Conservation (phyloP, 352 stramenopile species). For the Phytophthora citrophthora region DNA sequence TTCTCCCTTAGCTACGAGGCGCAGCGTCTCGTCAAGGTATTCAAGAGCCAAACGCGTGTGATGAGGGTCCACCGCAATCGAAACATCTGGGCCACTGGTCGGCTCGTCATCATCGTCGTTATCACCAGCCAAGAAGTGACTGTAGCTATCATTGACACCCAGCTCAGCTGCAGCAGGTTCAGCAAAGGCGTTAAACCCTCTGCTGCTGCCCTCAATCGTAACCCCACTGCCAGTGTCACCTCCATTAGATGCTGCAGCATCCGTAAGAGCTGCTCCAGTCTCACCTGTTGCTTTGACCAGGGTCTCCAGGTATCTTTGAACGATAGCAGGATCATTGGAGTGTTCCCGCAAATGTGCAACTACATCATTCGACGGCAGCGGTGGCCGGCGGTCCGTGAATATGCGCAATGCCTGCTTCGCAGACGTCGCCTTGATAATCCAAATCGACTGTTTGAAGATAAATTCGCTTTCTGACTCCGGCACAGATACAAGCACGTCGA, state of each 20-base stretch:
- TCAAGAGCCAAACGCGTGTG: constrained; percentile 87
- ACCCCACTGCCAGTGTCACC: constrained; percentile 20
- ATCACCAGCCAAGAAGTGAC: constrained; percentile 75
- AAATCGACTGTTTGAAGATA: constrained; percentile 89
- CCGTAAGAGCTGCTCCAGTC: constrained; percentile 18
- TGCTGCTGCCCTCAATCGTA: constrained; percentile 26
- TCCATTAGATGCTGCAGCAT: constrained; percentile 6
- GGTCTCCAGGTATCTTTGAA: constrained; percentile 85
- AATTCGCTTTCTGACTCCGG: constrained; percentile 82
- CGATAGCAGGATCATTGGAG: constrained; percentile 73
- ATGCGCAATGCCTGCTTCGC: constrained; percentile 83
- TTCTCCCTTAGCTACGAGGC: constrained; percentile 70
- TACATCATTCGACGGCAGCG: constrained; percentile 79
- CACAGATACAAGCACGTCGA: constrained; percentile 86
- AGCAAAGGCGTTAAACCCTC: constrained; percentile 29
- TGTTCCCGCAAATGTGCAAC: constrained; percentile 79
- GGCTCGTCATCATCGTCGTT: constrained; percentile 64
- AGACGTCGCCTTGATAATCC: constrained; percentile 80
- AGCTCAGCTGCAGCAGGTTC: constrained; percentile 36
- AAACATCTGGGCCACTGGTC: constrained; percentile 25
- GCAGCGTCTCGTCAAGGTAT: constrained; percentile 87
- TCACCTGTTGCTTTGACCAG: constrained; percentile 66
- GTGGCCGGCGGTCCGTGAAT: constrained; percentile 78
- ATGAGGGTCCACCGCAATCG: constrained; percentile 66
- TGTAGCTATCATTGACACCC: constrained; percentile 84